Evolutionary conservation across 208 protist genomes (phyloP).

Genomic region (Trichomonas tenax): DNA sequence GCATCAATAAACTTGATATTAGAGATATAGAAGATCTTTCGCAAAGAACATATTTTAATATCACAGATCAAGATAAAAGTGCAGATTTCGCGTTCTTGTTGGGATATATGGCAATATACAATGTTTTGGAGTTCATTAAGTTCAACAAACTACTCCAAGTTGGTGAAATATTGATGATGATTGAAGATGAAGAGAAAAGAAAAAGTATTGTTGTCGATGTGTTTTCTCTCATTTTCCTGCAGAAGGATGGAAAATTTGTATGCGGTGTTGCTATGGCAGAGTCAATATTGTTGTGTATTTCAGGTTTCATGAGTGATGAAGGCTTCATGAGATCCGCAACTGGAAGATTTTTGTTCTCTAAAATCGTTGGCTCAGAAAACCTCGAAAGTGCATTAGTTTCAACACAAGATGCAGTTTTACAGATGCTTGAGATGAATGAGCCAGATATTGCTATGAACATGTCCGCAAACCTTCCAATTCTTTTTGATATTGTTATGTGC

Average conservation of each 20-base stretch:
- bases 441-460: background rate
- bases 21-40: background rate
- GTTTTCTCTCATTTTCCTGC: background rate
- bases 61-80: background rate
- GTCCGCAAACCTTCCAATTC: background rate
- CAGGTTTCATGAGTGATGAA: background rate
- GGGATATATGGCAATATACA: background rate
- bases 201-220: background rate
- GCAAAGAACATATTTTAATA: background rate
- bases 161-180: background rate
- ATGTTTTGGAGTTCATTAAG: background rate
- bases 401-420: background rate
- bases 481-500: background rate
- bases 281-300: background rate
- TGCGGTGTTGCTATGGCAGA: background rate
- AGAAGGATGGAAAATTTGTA: background rate
- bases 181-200: background rate
- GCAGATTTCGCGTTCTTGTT: background rate
- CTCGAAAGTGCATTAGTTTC: background rate
- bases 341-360: background rate
- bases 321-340: background rate
- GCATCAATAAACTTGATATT: background rate
- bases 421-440: background rate
- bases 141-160: background rate
- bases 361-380: background rate